phyloP scores from a whole-genome alignment of 441 rosid genomes.

The Croton setiger region DNA sequence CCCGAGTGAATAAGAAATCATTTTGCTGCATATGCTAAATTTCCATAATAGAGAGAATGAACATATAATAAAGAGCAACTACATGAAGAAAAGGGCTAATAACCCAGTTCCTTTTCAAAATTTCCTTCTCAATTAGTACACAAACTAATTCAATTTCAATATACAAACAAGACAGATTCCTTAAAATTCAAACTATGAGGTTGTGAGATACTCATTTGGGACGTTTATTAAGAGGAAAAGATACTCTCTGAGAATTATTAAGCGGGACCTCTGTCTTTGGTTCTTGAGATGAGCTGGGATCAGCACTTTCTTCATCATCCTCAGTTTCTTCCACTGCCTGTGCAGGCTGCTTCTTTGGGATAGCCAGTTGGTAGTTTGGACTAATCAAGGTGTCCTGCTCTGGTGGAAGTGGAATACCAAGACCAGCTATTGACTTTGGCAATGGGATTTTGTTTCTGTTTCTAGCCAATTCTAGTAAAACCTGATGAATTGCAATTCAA shows the following conservation, averaged over 20 bases:
- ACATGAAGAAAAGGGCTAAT: background rate
- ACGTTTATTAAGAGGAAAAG: conserved; percentile 62
- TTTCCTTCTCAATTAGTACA: background rate
- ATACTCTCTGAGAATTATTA: conserved; percentile 58
- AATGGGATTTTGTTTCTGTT: conserved; percentile 82
- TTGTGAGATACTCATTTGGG: conserved; percentile 33
- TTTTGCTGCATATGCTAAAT: background rate
- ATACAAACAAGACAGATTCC: background rate
- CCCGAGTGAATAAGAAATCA: background rate
- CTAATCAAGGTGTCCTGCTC: conserved; percentile 74
- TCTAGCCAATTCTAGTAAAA: conserved; percentile 66
- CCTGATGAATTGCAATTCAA: conserved; percentile 33
- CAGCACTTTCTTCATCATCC: conserved; percentile 61
- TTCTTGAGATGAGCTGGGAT: conserved; percentile 50
- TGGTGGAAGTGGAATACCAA: conserved; percentile 73
- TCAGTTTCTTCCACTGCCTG: conserved; percentile 65
- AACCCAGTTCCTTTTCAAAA: background rate
- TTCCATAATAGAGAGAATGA: background rate
- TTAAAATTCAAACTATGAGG: background rate
- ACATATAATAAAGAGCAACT: background rate
- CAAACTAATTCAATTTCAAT: background rate
- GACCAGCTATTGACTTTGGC: conserved; percentile 69
- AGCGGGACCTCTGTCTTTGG: conserved; percentile 40
- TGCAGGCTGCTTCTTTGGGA: conserved; percentile 54
- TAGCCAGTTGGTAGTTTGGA: conserved; percentile 73